Evolutionary conservation across 106 monocot species (phyloP), one percentile per base, ranked within the genome.

Genomic region (Acorus gramineus): DNA sequence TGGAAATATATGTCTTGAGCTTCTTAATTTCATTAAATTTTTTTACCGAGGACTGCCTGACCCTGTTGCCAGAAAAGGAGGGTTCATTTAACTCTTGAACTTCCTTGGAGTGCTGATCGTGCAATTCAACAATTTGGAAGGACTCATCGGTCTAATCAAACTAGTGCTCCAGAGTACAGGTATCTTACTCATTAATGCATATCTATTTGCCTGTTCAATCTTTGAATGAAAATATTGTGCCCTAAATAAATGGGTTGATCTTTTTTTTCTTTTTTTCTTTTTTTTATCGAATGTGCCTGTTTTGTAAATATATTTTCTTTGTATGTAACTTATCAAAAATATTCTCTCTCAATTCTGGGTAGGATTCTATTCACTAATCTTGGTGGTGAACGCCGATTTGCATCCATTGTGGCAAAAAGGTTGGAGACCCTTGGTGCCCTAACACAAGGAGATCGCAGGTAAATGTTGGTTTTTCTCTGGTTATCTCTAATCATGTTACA

Each of bases 361-460:
- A 98, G 96, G 65, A 88, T 98, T 81, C 77, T 98, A 61, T 98
- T 98, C 57, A 98, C 96, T 51, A 98, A 88, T 69, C 86, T 98
- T 59, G 96, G 96, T 64, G 96, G 96, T 81, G 96, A 98, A 60
- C 85, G 81, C 44, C 76, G 96, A 42, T 98, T 98, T 84, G 96
- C 96, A 62, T 98, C 96, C 45, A 98, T 92, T 61, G 96, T 98
- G 44, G 96, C 96, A 67, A 98, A 98, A 73, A 82, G 96, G 57
- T 70, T 98, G 66, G 91, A 98, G 57, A 77, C 85, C 7, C 96
- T 98, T 70, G 96, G 96, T 57, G 96, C 96, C 68, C 54, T 98
- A 76, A 98, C 96, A 8, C 96, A 98, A 92, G 96, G 96, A 81
- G 96, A 98, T 83, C 78, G 96, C 60, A 98, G 96, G 96, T 98